These are phyloP conservation scores for Podaxis sp. DNA, from an alignment of 768 basidiomycete genomes.

Conservation along the genomic window DNA sequence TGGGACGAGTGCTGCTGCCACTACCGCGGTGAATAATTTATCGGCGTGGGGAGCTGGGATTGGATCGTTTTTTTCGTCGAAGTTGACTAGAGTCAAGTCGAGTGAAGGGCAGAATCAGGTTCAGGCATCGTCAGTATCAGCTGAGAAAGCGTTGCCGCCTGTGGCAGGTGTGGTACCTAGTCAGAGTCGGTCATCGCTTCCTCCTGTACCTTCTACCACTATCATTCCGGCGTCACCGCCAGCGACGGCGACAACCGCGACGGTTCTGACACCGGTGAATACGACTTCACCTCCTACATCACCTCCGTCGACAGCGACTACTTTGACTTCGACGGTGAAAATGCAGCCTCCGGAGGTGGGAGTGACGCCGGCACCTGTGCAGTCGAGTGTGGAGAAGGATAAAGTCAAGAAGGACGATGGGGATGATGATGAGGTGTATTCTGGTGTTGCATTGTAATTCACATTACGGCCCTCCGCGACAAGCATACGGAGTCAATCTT, in stretches of 20 bases:
- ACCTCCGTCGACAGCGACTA: not conserved
- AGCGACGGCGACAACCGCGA: not conserved
- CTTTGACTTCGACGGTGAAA: not conserved
- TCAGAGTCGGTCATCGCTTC: not conserved
- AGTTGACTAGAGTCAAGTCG: constrained; percentile 10
- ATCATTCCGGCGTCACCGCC: not conserved
- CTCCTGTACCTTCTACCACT: not conserved
- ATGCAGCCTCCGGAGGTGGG: not conserved
- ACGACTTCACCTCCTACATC: not conserved
- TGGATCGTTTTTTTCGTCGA: constrained; percentile 33
- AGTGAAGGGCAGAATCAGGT: not conserved
- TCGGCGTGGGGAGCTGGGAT: constrained; percentile 34
- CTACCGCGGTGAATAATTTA: constrained; percentile 6
- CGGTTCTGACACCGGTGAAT: not conserved
- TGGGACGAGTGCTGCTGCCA: constrained; percentile 17
- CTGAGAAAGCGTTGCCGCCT: constrained; percentile 6
- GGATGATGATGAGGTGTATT: not conserved
- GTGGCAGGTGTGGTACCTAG: not conserved
- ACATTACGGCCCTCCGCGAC: too few relatives aligned
- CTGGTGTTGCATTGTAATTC: constrained; percentile 9
- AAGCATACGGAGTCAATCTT: too few relatives aligned
- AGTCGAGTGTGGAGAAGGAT: not conserved
- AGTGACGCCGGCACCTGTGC: not conserved
- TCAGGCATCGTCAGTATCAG: not conserved
- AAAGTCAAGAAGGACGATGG: not conserved